These are phyloP conservation scores for Trypanosoma platydactyli DNA, from an alignment of 208 protist species.

Conservation along the genomic window DNA sequence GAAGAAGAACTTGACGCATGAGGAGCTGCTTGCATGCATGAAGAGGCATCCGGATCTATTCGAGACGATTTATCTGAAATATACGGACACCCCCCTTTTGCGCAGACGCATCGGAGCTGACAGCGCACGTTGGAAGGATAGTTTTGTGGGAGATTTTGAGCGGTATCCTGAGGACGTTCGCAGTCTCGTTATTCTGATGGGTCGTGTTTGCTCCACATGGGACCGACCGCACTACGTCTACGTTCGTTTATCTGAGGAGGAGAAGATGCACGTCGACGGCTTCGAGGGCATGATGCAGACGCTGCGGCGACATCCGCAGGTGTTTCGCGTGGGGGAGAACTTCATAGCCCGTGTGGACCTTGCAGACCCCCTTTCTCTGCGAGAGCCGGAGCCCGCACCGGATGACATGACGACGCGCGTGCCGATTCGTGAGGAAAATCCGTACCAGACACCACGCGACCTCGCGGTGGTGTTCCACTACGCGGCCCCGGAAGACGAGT, in stretches of 20 bases:
- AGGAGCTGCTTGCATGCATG: conserved; percentile 37
- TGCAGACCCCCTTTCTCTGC: conserved; percentile 51
- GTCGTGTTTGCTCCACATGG: conserved; percentile 58
- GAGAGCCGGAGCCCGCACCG: conserved; percentile 44
- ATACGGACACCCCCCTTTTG: conserved; percentile 56
- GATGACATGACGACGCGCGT: conserved; percentile 49
- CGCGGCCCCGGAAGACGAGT: conserved; percentile 57
- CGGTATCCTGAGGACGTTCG: conserved; percentile 66
- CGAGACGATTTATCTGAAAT: conserved; percentile 48
- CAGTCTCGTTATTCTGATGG: conserved; percentile 54
- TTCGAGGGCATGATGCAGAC: conserved; percentile 63
- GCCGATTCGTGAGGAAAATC: conserved; percentile 65
- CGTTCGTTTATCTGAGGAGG: conserved; percentile 51
- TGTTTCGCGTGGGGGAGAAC: conserved; percentile 68
- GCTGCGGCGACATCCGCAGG: conserved; percentile 53
- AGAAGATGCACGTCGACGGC: conserved; percentile 52
- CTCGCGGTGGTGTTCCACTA: conserved; percentile 83
- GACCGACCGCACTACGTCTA: conserved; percentile 84
- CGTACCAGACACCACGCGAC: conserved; percentile 60
- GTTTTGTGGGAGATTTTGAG: conserved; percentile 70
- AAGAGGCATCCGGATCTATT: conserved; percentile 50
- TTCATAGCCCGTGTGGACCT: conserved; percentile 76
- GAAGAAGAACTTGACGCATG: conserved; percentile 71
- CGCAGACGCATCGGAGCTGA: conserved; percentile 65
- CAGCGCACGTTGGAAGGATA: conserved; percentile 59